phyloP scores from a whole-genome alignment of 148 eudicot genomes.

The Amaranthus cruentus region DNA sequence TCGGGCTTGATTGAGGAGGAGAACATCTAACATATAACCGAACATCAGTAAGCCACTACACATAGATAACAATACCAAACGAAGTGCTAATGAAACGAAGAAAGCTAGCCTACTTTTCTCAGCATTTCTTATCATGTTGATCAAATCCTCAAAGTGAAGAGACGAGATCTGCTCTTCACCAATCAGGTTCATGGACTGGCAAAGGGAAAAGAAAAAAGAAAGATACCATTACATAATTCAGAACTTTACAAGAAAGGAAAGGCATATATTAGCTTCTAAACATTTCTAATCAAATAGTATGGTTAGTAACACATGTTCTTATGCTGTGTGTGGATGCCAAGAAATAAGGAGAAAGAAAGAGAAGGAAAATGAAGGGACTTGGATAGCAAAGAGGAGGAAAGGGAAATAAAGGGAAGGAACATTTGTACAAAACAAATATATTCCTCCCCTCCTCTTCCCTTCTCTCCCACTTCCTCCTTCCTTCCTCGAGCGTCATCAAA shows the following conservation, averaged over 20 bases:
- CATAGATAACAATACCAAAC: constrained; percentile 5
- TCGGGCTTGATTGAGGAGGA: constrained; percentile 90
- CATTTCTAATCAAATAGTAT: not conserved
- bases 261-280: not conserved
- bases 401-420: too few species aligned
- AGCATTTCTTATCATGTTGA: constrained; percentile 82
- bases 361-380: too few species aligned
- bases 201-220: constrained; percentile 9
- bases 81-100: not conserved
- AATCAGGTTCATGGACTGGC: constrained; percentile 43
- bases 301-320: too few species aligned
- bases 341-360: not conserved
- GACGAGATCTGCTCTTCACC: constrained; percentile 40
- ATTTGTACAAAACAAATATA: too few species aligned
- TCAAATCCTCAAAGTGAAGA: constrained; percentile 58
- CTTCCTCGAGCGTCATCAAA: too few species aligned
- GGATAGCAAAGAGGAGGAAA: too few species aligned
- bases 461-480: too few species aligned
- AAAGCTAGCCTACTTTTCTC: constrained; percentile 64
- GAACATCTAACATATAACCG: constrained; percentile 49
- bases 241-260: not conserved
- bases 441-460: too few species aligned
- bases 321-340: not conserved
- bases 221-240: not conserved
- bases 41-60: constrained; percentile 6